phyloP scores from a whole-genome alignment of 345 rosid species.

The Anacardium occidentale region DNA sequence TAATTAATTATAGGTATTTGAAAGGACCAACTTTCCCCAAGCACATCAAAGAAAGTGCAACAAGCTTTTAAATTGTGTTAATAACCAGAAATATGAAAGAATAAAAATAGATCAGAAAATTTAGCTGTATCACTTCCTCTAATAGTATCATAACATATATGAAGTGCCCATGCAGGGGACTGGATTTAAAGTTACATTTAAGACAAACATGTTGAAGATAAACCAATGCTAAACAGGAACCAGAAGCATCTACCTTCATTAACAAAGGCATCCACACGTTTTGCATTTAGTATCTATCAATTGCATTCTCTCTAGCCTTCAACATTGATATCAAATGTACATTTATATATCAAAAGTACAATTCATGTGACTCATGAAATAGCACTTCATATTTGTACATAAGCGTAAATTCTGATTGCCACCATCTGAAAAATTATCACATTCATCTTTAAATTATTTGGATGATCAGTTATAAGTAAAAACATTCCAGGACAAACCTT shows the following conservation, averaged over 20 bases:
- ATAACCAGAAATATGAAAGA: not conserved
- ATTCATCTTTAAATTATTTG: not conserved
- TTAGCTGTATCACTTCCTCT: not conserved
- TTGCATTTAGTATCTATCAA: not conserved
- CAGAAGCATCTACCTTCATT: not conserved
- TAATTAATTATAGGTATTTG: constrained; percentile 1
- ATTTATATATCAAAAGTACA: too few relatives aligned
- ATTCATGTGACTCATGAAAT: not conserved
- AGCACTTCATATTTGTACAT: not conserved
- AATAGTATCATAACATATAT: not conserved
- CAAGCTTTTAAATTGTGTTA: not conserved
- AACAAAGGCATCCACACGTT: not conserved
- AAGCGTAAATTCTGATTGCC: not conserved
- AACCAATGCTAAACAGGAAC: constrained; percentile 8
- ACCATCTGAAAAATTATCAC: not conserved
- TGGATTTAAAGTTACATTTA: not conserved
- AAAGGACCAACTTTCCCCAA: not conserved
- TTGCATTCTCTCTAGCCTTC: not conserved
- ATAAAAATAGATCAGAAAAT: not conserved
- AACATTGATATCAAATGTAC: not conserved
- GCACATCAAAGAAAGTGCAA: not conserved
- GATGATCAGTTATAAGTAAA: not conserved
- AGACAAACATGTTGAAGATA: not conserved
- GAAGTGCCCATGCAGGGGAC: not conserved
- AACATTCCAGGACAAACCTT: constrained; percentile 49